Conservation (phyloP, 805 yeast species). For the Lipomyces kockii region DNA sequence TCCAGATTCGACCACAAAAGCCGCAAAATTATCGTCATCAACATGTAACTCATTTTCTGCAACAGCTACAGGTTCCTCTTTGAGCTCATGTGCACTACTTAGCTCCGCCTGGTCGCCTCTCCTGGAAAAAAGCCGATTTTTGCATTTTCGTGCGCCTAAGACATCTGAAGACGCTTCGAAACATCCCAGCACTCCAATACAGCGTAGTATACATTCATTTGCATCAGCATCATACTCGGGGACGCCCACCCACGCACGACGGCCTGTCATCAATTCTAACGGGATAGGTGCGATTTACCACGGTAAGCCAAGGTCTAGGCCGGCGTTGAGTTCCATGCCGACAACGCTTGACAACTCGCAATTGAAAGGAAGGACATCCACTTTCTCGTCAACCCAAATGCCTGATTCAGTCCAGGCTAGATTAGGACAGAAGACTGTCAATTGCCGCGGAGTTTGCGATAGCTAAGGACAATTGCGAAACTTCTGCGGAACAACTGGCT, state of each 20-base stretch:
- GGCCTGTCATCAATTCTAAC: conserved; percentile 4
- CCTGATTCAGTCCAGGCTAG: not conserved
- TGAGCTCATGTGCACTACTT: not conserved
- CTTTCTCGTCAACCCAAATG: not conserved
- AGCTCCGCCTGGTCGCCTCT: not conserved
- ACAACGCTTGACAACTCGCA: conserved; percentile 1
- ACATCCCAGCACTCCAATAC: not conserved
- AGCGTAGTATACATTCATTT: not conserved
- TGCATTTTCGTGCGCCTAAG: conserved; percentile 12
- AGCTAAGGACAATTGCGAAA: not conserved
- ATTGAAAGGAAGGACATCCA: not conserved
- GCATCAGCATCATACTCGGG: not conserved
- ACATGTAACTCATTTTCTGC: not conserved
- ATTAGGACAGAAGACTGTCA: not conserved
- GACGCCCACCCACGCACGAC: not conserved
- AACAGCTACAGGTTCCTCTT: not conserved
- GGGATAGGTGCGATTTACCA: not conserved
- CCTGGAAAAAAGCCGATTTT: conserved; percentile 6
- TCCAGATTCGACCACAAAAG: not conserved
- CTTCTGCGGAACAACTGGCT: not conserved
- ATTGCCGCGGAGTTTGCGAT: not conserved
- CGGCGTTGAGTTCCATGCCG: not conserved
- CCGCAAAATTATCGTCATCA: not conserved
- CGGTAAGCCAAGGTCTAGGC: not conserved
- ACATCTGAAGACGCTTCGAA: not conserved